Percentiles rank a stretch among this genome's conserved stretches.
phyloP scores from a whole-genome alignment of 2,329 filamentous ascomycete genomes.

The Dothistroma septosporum region DNA sequence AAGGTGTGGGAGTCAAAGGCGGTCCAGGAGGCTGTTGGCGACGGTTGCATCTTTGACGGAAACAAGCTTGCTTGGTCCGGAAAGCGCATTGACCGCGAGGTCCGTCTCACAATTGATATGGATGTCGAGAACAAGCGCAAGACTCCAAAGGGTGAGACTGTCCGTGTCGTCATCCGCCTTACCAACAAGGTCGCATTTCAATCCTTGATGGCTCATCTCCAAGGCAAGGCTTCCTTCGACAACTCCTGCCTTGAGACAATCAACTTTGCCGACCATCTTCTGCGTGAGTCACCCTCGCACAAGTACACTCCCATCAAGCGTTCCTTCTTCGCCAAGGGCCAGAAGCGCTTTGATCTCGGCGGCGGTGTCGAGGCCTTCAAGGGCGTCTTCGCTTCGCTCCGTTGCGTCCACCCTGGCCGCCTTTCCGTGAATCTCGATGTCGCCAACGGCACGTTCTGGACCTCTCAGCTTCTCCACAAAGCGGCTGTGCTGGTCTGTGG shows the following conservation, averaged over 20 bases:
- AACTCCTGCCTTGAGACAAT: conserved; percentile 71
- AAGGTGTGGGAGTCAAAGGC: conserved; percentile 69
- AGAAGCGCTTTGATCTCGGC: conserved; percentile 53
- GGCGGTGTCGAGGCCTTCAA: conserved; percentile 73
- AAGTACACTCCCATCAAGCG: conserved; percentile 69
- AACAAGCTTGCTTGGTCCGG: conserved; percentile 78
- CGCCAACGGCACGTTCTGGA: conserved; percentile 88
- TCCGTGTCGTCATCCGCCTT: conserved; percentile 59
- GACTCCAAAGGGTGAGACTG: conserved; percentile 42
- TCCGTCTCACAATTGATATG: conserved; percentile 61
- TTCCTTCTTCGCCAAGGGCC: conserved; percentile 67
- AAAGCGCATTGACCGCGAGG: conserved; percentile 30
- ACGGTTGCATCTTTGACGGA: conserved; percentile 73
- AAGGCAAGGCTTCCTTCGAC: conserved; percentile 57
- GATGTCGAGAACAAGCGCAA: conserved; percentile 59
- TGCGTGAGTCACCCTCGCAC: conserved; percentile 73
- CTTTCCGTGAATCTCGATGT: conserved; percentile 86
- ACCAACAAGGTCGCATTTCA: conserved; percentile 67
- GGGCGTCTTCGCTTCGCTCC: conserved; percentile 81
- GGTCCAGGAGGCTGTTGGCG: conserved; percentile 54
- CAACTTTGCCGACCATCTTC: conserved; percentile 84
- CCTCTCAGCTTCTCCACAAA: conserved; percentile 37
- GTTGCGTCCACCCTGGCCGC: conserved; percentile 57
- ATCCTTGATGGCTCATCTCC: conserved; percentile 63
- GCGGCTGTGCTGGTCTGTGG: conserved; percentile 34